These are phyloP conservation scores for Chytriomyces confervae DNA, from an alignment of 192 early-diverging fungal species.

Conservation along the genomic window DNA sequence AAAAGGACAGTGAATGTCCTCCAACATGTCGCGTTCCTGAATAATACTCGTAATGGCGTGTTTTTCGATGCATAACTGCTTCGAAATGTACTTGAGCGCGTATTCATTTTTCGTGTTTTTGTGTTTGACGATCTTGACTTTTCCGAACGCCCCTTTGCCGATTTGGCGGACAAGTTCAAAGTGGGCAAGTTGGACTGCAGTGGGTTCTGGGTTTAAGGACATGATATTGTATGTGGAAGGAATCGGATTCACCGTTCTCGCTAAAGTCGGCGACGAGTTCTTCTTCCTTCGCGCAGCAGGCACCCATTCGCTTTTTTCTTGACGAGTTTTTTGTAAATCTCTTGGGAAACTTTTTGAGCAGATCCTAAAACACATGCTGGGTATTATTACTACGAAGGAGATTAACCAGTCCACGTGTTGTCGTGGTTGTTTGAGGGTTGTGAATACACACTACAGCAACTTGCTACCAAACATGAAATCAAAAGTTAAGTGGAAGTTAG, in stretches of 20 bases:
- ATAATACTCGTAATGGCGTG: slow-evolving; percentile 87
- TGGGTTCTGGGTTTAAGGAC: background rate
- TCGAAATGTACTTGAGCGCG: slow-evolving; percentile 98
- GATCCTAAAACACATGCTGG: too few species aligned
- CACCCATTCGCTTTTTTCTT: background rate
- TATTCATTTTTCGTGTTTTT: slow-evolving; percentile 76
- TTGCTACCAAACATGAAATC: too few species aligned
- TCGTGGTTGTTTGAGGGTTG: too few species aligned
- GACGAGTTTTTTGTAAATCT: too few species aligned
- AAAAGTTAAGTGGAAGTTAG: too few species aligned
- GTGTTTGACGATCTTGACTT: slow-evolving; percentile 91
- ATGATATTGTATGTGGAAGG: background rate
- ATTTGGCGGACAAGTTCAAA: slow-evolving; percentile 89
- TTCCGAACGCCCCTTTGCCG: slow-evolving; percentile 96
- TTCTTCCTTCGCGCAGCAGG: slow-evolving; percentile 13
- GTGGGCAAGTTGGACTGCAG: slow-evolving; percentile 81
- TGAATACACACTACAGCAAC: too few species aligned
- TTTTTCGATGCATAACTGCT: slow-evolving; percentile 82
- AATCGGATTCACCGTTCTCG: slow-evolving; percentile 1
- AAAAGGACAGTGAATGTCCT: slow-evolving; percentile 23
- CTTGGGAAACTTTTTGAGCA: too few species aligned
- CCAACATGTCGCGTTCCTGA: slow-evolving; percentile 81
- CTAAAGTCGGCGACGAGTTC: slow-evolving; percentile 23
- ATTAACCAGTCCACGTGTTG: too few species aligned
- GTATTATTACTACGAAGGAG: too few species aligned